A percentile compares a stretch with the other conserved stretches of the same genome.
Evolutionary conservation across 2,329 filamentous ascomycete genomes (phyloP).

Genomic region (Geosmithia morbida): DNA sequence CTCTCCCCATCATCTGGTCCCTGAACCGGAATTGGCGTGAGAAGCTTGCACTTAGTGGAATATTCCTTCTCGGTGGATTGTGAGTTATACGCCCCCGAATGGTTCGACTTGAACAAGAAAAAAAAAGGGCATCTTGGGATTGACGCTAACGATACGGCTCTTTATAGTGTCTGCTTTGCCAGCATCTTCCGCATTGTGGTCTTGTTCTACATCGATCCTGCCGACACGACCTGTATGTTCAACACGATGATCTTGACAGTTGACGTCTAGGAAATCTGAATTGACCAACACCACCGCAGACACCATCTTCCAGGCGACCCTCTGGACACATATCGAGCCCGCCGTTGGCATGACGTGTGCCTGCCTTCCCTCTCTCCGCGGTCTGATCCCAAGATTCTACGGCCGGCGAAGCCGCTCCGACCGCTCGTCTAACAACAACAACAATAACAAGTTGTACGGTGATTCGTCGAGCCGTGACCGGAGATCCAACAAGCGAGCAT

Average conservation of each 20-base stretch:
- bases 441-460: neutral
- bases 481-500: neutral
- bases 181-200: neutral
- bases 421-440: neutral
- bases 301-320: neutral
- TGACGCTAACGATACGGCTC: neutral
- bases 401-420: neutral
- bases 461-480: neutral
- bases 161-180: neutral
- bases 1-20: constrained; percentile 1
- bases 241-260: neutral
- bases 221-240: neutral
- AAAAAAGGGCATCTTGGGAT: too few species aligned
- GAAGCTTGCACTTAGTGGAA: neutral
- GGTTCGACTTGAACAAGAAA: too few species aligned
- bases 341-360: neutral
- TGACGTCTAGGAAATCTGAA: neutral
- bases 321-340: neutral
- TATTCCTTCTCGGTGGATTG: constrained; percentile 2
- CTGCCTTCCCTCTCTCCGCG: neutral
- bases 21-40: constrained; percentile 1
- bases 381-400: neutral
- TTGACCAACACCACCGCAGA: neutral
- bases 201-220: neutral
- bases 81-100: neutral